phyloP scores from a whole-genome alignment of 371 early-diverging fungal species.

The Batrachochytrium dendrobatidis region DNA sequence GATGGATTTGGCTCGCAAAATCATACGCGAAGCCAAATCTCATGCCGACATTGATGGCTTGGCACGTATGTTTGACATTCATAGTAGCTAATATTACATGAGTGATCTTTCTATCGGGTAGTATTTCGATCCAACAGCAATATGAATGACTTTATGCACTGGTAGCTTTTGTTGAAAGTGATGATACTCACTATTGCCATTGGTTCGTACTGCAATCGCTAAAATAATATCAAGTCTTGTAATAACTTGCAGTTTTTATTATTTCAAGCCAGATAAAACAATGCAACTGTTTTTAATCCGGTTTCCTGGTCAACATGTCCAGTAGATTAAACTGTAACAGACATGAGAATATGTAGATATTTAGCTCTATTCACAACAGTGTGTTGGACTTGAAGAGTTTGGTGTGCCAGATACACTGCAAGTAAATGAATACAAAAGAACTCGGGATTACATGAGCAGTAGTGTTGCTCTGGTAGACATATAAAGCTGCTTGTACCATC shows the following conservation, averaged over 20 bases:
- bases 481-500: neutral
- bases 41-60: constrained; percentile 32
- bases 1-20: constrained; percentile 65
- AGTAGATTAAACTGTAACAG: neutral
- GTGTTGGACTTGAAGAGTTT: neutral
- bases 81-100: constrained; percentile 6
- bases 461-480: neutral
- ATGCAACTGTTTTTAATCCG: neutral
- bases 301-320: neutral
- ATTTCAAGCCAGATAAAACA: too few relatives aligned
- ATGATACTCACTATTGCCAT: too few relatives aligned
- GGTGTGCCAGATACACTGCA: neutral
- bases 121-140: too few relatives aligned
- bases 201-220: too few relatives aligned
- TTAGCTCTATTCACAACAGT: neutral
- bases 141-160: too few relatives aligned
- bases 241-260: too few relatives aligned
- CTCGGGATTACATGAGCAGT: neutral
- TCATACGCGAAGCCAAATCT: constrained; percentile 38
- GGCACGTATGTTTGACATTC: constrained; percentile 34
- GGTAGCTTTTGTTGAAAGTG: too few relatives aligned
- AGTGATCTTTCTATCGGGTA: too few relatives aligned
- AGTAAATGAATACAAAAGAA: neutral
- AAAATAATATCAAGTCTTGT: too few relatives aligned
- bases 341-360: neutral